Conservation (phyloP, 1,139 yeast genomes). For the Spencermartinsiella ligniputridi region DNA sequence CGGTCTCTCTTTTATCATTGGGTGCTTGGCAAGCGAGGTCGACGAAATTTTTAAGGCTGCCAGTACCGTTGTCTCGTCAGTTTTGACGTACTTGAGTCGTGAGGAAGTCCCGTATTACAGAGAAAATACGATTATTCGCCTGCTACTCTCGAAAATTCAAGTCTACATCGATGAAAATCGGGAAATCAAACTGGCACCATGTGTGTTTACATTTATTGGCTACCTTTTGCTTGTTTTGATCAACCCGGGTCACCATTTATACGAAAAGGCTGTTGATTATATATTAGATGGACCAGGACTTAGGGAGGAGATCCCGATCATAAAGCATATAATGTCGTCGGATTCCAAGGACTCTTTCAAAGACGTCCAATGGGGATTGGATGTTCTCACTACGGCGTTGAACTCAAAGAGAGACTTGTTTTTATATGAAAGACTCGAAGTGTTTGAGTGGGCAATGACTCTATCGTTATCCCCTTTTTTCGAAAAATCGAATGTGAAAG, state of each 20-base stretch:
- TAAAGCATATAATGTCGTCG: conserved; percentile 32
- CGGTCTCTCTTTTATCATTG: conserved; percentile 53
- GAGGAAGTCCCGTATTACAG: conserved; percentile 39
- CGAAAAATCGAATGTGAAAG: conserved; percentile 26
- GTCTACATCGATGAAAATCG: conserved; percentile 30
- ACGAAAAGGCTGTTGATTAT: conserved; percentile 53
- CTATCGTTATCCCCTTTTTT: conserved; percentile 28
- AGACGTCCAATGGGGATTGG: conserved; percentile 65
- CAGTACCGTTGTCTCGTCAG: conserved; percentile 4
- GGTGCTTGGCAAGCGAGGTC: conserved; percentile 37
- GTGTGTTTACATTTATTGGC: conserved; percentile 46
- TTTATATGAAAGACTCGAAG: conserved; percentile 47
- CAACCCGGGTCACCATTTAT: conserved; percentile 68
- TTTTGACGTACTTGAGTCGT: conserved; percentile 4
- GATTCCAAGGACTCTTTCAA: conserved; percentile 51
- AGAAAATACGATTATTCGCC: conserved; percentile 54
- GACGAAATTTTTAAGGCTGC: conserved; percentile 4
- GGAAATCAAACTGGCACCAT: conserved; percentile 33
- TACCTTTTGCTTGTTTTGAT: conserved; percentile 52
- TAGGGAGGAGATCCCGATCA: conserved; percentile 62
- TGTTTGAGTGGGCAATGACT: conserved; percentile 65
- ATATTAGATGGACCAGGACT: conserved; percentile 48
- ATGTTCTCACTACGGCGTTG: conserved; percentile 44
- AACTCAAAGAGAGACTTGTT: conserved; percentile 48
- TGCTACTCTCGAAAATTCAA: conserved; percentile 59